Evolutionary conservation across 805 yeast genomes (phyloP), one percentile per base, ranked within the genome.

Genomic region (Isabelozyma gotoi): DNA sequence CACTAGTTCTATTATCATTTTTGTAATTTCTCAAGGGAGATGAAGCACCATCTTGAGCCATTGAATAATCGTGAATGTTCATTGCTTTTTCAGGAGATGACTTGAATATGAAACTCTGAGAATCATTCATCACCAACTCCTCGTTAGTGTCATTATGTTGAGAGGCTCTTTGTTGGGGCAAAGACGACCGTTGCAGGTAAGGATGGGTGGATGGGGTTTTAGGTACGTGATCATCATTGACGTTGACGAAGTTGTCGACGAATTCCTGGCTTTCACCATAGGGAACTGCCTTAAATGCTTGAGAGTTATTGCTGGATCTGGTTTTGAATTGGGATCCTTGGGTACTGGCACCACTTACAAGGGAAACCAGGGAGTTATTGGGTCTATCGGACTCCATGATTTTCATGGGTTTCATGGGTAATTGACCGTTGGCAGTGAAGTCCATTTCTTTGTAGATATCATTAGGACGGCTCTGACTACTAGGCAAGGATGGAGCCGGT

Each of bases 351-450:
- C 91, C 88, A 40, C 16, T 17, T 16, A 16, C 14, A 18, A 27
- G 12, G 17, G 14, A 14, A 33, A 12, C 5, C 24, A 5, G 16
- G 11, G 36, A 27, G 21, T 36, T 36, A 16, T n/a, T n/a, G 5
- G 57, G 46, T 29, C 59, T 44, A 44, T 64, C 67, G n/a, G 56
- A 61, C 29, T 51, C 60, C 66, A 69, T 56, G 5, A 65, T 63
- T 42, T 55, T 62, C 76, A 71, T 71, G 6, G 73, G 73, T 45
- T 71, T 71, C 56, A 59, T 44, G 2, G 76, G 76, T 21, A 70
- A 60, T 44, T 63, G 59, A 1, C 76, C 76, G 52, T 68, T 68
- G 5, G 71, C 59, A 6, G 75, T 71, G 52, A 71, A 71, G 48
- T 71, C 76, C 47, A 70, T 51, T 37, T 57, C 62, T 34, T 62